Base-by-base conservation (phyloP, 1,284 basidiomycete species). In the Sporisorium reilianum region DNA sequence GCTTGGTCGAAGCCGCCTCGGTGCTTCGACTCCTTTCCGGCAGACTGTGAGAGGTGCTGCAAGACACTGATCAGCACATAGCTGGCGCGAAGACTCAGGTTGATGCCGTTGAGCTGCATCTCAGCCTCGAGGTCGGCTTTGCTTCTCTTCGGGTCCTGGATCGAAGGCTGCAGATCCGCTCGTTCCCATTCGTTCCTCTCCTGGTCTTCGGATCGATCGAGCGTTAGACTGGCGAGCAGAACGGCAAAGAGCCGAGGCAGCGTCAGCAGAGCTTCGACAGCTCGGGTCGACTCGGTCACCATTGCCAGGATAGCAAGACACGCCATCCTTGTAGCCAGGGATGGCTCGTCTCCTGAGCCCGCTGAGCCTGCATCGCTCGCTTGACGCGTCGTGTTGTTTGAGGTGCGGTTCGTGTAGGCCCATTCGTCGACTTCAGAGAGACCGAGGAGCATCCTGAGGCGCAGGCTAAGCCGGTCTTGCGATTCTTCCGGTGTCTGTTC, bases 391-490 rank as follows among this genome's bases (percentile, higher is more conserved):
- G 3, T 12, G 8, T 38, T 26, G 12, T n/a, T 5, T 16, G 40
- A 16, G 5, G 3, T 26, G 4, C 25, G 44, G 5, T 55, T 40
- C 5, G 3, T 25, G 36, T 49, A 61, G 3, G 67, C 67, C 67
- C 67, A 70, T 11, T 61, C 67, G 23, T 70, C 67, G 3, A 63
- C 62, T 46, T 70, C 67, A 7, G 57, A 64, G 9, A 70, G 53
- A 16, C 57, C 57, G 14, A 70, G 25, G 5, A 70, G 58, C 62
- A 64, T 57, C 34, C 62, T 46, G n/a, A 70, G 62, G 25, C 67
- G 61, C 44, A 70, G 38, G 3, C 23, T 54, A 9, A 70, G 54
- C 20, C 62, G 40, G 26, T 48, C 62, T 20, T 61, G 67, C n/a
- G 49, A 16, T 2, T 60, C 54, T 32, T 10, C 22, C n/a, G 42